Percentiles rank a stretch among this genome's conserved stretches.
phyloP scores from a whole-genome alignment of 495 filamentous ascomycete genomes.

The Penicillium canariense region DNA sequence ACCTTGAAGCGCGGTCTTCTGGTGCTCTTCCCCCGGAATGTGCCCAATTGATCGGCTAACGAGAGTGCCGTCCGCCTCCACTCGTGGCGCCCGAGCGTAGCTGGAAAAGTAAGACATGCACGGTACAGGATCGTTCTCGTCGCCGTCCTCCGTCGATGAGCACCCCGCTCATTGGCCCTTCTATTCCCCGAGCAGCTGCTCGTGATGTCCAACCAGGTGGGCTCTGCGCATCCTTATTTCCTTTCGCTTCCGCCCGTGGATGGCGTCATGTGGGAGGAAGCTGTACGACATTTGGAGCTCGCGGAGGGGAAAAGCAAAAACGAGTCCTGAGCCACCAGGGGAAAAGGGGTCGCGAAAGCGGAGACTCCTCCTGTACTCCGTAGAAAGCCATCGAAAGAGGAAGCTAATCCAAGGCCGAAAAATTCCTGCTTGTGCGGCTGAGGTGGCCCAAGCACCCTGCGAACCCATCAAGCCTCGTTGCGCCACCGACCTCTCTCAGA shows the following conservation, averaged over 20 bases:
- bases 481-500: too few species aligned
- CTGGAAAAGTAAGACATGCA: constrained; percentile 2
- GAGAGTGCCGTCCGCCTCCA: neutral
- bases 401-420: too few species aligned
- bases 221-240: constrained; percentile 13
- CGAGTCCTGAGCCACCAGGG: too few species aligned
- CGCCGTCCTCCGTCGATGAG: neutral
- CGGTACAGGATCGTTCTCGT: neutral
- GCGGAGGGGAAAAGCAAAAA: neutral
- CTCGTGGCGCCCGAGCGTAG: neutral
- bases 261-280: constrained; percentile 5
- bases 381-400: too few species aligned
- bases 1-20: neutral
- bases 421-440: too few species aligned
- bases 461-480: too few species aligned
- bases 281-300: neutral
- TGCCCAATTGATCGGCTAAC: constrained; percentile 3
- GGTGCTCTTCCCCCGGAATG: neutral
- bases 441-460: too few species aligned
- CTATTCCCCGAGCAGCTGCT: constrained; percentile 6
- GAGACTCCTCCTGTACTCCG: too few species aligned
- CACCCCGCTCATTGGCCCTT: neutral
- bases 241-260: neutral
- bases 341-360: too few species aligned
- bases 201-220: constrained; percentile 1